A percentile compares a stretch with the other conserved stretches of the same genome.
Conservation (phyloP, 2,329 filamentous ascomycete genomes). For the Fusarium phyllophilum region DNA sequence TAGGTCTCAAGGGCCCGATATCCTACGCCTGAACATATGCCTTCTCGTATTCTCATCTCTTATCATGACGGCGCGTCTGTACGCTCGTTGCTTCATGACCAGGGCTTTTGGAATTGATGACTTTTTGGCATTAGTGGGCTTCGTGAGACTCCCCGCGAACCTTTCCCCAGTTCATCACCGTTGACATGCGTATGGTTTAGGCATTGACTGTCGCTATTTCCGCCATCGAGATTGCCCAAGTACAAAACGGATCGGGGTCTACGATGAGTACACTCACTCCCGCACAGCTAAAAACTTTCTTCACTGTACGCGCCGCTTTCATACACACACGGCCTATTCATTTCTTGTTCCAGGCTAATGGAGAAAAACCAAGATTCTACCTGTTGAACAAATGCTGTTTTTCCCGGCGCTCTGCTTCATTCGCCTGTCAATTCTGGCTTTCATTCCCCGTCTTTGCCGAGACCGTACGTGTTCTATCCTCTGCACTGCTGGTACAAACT, state of each 20-base stretch:
- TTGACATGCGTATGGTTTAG: neutral
- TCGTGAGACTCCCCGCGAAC: neutral
- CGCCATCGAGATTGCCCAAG: neutral
- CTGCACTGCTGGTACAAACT: rapidly evolving
- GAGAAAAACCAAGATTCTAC: neutral
- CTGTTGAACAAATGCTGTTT: neutral
- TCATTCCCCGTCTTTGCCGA: neutral
- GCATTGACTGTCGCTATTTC: neutral
- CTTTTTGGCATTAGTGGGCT: neutral
- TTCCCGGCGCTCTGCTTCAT: neutral
- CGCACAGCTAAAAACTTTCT: neutral
- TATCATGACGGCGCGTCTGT: neutral
- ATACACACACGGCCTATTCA: rapidly evolving
- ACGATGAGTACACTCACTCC: neutral
- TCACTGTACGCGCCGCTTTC: neutral
- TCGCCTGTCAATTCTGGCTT: neutral
- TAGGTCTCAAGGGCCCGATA: neutral
- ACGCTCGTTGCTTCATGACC: neutral
- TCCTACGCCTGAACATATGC: neutral
- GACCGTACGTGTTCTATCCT: neutral
- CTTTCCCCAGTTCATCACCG: rapidly evolving
- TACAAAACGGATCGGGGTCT: neutral
- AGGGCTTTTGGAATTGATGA: neutral
- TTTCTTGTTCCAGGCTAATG: neutral
- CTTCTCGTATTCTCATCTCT: neutral